Percentiles rank a stretch among this genome's conserved stretches.
Conservation (phyloP, 257 asterid species). For the Salvia miltiorrhiza region DNA sequence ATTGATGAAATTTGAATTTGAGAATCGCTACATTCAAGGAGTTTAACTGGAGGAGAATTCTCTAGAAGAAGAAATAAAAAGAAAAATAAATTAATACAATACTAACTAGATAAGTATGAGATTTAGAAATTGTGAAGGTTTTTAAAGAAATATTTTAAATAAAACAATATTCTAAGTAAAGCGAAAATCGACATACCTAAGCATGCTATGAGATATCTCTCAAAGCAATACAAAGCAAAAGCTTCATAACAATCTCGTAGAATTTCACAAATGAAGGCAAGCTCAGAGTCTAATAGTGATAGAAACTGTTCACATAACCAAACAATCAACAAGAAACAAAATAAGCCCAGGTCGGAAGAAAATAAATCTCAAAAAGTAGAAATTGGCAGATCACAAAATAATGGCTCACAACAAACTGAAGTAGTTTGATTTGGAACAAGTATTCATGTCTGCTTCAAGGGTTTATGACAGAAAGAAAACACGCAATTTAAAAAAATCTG, state of each 20-base stretch:
- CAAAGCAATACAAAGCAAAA: constrained; percentile 94
- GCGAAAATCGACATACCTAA: constrained; percentile 54
- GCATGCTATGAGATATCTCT: constrained; percentile 99
- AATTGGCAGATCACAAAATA: not conserved
- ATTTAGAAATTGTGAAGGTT: not conserved
- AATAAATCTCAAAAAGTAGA: not conserved
- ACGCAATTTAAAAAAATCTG: not conserved
- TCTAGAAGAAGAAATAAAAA: not conserved
- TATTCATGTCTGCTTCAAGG: not conserved
- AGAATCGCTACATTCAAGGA: not conserved
- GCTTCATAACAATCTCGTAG: constrained; percentile 98
- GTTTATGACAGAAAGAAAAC: not conserved
- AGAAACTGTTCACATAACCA: constrained; percentile 56
- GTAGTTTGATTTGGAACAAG: not conserved
- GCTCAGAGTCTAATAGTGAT: constrained; percentile 62
- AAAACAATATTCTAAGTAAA: not conserved
- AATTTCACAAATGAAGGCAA: constrained; percentile 80
- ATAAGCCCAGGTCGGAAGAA: not conserved
- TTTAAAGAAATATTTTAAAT: not conserved
- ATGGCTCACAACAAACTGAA: not conserved
- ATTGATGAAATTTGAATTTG: not conserved
- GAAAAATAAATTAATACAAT: not conserved
- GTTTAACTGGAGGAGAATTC: not conserved
- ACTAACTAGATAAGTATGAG: not conserved
- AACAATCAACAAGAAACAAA: constrained; percentile 16